Percentiles rank a stretch among this genome's conserved stretches.
phyloP scores from a whole-genome alignment of 2,329 filamentous ascomycete genomes.

The Didymosphaeria variabile region DNA sequence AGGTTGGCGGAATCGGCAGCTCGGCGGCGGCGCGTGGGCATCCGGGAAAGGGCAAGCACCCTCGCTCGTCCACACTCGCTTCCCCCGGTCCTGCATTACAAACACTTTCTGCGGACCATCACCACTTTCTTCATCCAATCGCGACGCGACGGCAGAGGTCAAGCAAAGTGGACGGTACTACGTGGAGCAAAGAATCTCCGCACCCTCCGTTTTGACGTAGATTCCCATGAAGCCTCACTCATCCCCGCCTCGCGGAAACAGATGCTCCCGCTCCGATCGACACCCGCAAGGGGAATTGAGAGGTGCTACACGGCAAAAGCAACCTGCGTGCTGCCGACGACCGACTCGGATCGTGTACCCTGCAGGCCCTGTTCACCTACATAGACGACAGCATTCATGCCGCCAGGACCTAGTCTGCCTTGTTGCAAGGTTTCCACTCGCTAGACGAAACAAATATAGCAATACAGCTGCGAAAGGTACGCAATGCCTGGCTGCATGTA shows the following conservation, averaged over 20 bases:
- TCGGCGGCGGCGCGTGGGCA: not conserved
- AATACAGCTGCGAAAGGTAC: not conserved
- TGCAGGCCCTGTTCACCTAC: not conserved
- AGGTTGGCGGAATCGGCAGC: not conserved
- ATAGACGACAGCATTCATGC: not conserved
- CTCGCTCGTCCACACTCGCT: not conserved
- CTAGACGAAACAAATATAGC: conserved; percentile 2
- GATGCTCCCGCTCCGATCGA: not conserved
- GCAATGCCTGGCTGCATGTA: not conserved
- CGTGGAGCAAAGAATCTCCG: too few species aligned
- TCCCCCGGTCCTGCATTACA: not conserved
- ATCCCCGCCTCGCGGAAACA: not conserved
- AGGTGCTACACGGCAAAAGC: not conserved
- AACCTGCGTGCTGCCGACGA: not conserved
- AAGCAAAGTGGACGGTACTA: not conserved
- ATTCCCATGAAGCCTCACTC: not conserved
- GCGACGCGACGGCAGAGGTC: not conserved
- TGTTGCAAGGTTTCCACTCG: not conserved
- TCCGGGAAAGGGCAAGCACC: not conserved
- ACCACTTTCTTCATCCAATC: too few species aligned
- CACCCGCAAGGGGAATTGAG: not conserved
- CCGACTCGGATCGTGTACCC: not conserved
- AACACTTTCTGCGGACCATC: not conserved
- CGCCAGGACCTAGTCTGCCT: not conserved
- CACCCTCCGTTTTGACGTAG: not conserved